Evolutionary conservation across 305 asterid species (phyloP), one percentile per base, ranked within the genome.

Genomic region (Rubia peregrina): DNA sequence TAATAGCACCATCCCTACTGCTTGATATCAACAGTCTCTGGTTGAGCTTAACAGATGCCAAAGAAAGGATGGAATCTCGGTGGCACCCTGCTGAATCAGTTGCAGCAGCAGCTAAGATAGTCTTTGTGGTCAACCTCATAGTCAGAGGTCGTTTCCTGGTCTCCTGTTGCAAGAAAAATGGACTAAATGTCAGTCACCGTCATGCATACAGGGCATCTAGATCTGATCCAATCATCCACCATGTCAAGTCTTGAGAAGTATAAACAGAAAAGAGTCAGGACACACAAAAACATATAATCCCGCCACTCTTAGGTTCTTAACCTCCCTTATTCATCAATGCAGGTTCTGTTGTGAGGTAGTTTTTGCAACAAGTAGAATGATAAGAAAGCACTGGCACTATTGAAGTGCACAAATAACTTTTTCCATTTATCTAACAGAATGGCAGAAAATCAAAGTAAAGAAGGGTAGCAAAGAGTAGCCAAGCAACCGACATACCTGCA

Each of bases 21-120:
- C 97, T 85, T 21, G 97, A 94, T 80, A 94, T 84, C 75, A 94
- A 79, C 77, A 94, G 97, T 79, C 97, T 88, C 87, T 91, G 99
- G 80, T 94, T 91, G 86, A 91, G 80, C 82, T 91, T 88, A 51
- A 91, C 96, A 61, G 96, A 88, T 59, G 95, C 99, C 80, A 94
- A 80, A 71, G 97, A 87, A 77, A 91, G 92, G 73, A 94, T 81
- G 38, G 89, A 87, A 78, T 91, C 99, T 65, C 86, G 95, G 81
- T 94, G 99, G 78, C 97, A 94, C 26, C 99, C 98, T 4, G 93
- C 98, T 44, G 97, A 81, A 77, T 89, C 97, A 46, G 96, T 84
- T 49, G 96, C 97, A 42, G 97, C 96, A 59, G 95, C 95, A 49
- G 92, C 88, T 64, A 89, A 85, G 73, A 89, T 82, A 36, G 89